A percentile compares a stretch with the other conserved stretches of the same genome.
These are phyloP conservation scores for Scalesia atractyloides DNA, from an alignment of 129 eudicot genomes.

Conservation along the genomic window DNA sequence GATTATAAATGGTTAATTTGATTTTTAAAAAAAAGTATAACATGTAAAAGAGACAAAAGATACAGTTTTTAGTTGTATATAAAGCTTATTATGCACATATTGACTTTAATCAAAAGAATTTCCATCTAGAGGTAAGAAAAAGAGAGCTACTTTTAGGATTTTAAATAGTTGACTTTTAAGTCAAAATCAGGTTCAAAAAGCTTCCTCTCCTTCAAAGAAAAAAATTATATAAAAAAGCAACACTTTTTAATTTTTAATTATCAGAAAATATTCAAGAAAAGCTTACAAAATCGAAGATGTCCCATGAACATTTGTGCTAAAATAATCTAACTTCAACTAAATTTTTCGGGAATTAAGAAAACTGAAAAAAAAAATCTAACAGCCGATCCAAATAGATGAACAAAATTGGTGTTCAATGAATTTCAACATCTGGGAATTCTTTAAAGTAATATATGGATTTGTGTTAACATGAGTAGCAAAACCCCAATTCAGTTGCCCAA, in stretches of 20 bases:
- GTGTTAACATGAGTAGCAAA: too few species aligned
- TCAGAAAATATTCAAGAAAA: neutral
- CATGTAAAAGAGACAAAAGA: too few species aligned
- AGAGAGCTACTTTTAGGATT: neutral
- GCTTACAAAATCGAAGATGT: conserved; percentile 3
- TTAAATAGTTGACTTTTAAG: conserved; percentile 19
- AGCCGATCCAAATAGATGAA: neutral
- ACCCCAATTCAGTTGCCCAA: conserved; percentile 13
- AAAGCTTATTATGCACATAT: too few species aligned
- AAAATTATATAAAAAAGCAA: neutral
- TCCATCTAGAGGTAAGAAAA: neutral
- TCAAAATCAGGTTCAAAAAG: conserved; percentile 24
- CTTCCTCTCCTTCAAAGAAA: neutral
- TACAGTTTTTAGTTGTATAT: too few species aligned
- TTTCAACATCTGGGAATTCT: too few species aligned
- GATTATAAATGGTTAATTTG: too few species aligned
- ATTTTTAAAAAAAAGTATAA: too few species aligned
- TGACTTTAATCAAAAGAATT: neutral
- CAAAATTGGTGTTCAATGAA: neutral
- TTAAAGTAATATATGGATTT: too few species aligned
- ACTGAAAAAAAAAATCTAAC: neutral
- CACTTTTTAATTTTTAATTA: neutral
- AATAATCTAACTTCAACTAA: conserved; percentile 5
- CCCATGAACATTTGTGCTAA: neutral
- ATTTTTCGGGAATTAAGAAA: neutral